These are phyloP conservation scores for Trichoderma harzianum DNA, from an alignment of 2,329 filamentous ascomycete species.

Conservation along the genomic window DNA sequence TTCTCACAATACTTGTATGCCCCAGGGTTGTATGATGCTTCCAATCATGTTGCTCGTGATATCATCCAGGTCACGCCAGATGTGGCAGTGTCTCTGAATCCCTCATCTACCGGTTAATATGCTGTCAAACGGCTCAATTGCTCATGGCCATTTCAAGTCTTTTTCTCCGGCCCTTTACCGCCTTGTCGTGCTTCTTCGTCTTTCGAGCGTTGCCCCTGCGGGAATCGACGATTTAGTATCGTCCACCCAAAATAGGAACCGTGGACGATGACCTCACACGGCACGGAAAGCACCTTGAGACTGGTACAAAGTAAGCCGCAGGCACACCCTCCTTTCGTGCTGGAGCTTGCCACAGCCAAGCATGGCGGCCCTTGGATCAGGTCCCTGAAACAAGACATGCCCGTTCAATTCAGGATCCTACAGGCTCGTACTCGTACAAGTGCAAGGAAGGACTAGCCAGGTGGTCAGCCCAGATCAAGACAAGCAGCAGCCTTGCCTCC, in stretches of 20 bases:
- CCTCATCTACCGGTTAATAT: constrained; percentile 18
- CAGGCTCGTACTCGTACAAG: background rate
- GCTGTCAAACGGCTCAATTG: constrained; percentile 10
- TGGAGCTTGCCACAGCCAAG: constrained; percentile 1
- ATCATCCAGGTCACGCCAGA: constrained; percentile 16
- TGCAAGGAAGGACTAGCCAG: background rate
- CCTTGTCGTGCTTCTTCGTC: background rate
- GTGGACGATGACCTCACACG: constrained; percentile 12
- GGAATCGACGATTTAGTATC: constrained; percentile 8
- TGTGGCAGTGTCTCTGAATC: constrained; percentile 15
- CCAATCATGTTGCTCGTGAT: constrained; percentile 15
- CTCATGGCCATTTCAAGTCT: background rate
- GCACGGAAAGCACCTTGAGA: background rate
- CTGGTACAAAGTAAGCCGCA: background rate
- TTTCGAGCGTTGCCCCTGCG: background rate
- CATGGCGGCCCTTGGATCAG: background rate
- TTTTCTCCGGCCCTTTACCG: background rate
- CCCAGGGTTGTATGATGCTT: constrained; percentile 8
- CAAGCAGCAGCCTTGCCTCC: background rate
- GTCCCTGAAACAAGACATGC: constrained; percentile 2
- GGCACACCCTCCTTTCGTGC: background rate
- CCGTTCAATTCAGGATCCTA: background rate
- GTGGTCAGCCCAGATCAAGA: background rate
- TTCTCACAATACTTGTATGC: background rate
- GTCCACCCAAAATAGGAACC: constrained; percentile 1